Evolutionary conservation across 2,329 filamentous ascomycete genomes (phyloP).

Genomic region (Phyllosticta ampelicida): DNA sequence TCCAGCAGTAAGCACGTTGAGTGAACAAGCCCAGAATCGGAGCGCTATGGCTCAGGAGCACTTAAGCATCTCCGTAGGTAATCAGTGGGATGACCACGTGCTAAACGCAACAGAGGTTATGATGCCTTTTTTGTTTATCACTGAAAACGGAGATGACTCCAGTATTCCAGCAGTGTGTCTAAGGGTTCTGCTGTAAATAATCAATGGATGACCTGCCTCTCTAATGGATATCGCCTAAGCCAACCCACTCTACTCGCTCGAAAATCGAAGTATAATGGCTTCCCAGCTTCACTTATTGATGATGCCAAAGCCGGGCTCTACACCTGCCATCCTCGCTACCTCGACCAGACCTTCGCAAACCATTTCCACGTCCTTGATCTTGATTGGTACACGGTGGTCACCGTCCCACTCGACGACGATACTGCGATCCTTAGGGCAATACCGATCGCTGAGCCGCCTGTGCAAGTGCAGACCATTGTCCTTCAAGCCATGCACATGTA

Average conservation of each 20-base stretch:
- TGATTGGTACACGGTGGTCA: conserved; percentile 59
- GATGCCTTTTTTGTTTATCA: too few relatives aligned
- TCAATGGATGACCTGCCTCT: not conserved
- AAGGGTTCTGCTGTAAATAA: not conserved
- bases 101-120: too few relatives aligned
- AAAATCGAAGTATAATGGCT: not conserved
- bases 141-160: too few relatives aligned
- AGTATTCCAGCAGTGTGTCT: not conserved
- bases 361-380: conserved; percentile 47
- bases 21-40: too few relatives aligned
- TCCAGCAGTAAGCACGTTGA: too few relatives aligned
- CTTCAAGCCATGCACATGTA: conserved; percentile 56
- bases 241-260: not conserved
- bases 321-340: conserved; percentile 3
- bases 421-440: conserved; percentile 45
- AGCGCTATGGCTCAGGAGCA: too few relatives aligned
- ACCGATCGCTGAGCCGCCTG: conserved; percentile 44
- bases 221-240: not conserved
- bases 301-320: conserved; percentile 6
- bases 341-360: conserved; percentile 1
- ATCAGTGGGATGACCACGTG: too few relatives aligned
- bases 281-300: not conserved
- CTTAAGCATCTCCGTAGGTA: too few relatives aligned
- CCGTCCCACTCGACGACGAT: conserved; percentile 63
- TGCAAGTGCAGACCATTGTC: conserved; percentile 52